Base-by-base conservation (phyloP, 2,329 filamentous ascomycete species). In the Aspergillus neoniger region DNA sequence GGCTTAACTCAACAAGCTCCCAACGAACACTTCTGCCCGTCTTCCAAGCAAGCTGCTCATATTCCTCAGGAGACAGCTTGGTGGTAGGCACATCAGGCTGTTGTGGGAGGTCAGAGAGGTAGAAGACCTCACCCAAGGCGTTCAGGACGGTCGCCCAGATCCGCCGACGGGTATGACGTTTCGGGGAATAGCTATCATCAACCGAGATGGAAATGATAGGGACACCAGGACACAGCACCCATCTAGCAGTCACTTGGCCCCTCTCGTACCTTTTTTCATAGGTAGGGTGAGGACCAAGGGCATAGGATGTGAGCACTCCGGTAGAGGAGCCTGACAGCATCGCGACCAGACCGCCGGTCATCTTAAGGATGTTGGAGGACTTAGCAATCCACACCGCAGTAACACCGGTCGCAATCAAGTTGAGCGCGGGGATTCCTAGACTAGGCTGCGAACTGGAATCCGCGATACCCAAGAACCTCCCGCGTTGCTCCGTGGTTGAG, bases 91-190 rank as follows among this genome's bases (percentile, higher is more conserved):
- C 67, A 7, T 84, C 80, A 19, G 83, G 79, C 38, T 82, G 81
- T 25, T 76, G 82, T 0, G 91, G 92, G 6, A 88, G 82, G 52
- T 91, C 87, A 1, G 85, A 89, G 1, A 98, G 81, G 67, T 94
- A 96, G 74, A 89, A 98, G 0, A 96, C 81, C 74, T 99, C 95
- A 1, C 95, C 95, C 8, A 99, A 81, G 0, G 95, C 94, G 73
- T 99, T 99, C 55, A 99, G 78, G n/a, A 87, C 91, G 44, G 94
- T 89, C n/a, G 91, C 92, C 92, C 92, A 98, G 12, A 95, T 85
- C 28, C 93, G 88, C 12, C 86, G 85, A 53, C 88, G 81, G 4
- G 84, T 80, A 71, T 88, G 88, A 30, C 93, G 88, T 67, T 87
- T 88, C 25, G 83, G 75, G 52, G 84, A 93, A 75, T 92, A 95